These are phyloP conservation scores for Xylaria grammica DNA, from an alignment of 495 filamentous ascomycete genomes.

Conservation along the genomic window DNA sequence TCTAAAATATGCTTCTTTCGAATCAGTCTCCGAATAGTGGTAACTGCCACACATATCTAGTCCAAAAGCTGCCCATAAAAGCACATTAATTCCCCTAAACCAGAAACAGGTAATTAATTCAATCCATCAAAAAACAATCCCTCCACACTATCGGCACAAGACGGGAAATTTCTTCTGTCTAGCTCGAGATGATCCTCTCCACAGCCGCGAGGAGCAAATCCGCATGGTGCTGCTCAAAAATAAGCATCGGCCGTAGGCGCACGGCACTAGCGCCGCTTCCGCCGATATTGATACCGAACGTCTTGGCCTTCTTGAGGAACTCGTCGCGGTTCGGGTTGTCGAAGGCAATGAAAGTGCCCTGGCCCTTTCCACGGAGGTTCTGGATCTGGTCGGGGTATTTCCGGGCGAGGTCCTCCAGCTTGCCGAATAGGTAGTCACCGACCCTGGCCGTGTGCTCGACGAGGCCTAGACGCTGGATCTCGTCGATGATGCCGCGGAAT, in stretches of 20 bases:
- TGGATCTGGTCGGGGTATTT: slow-evolving; percentile 83
- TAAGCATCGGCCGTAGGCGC: slow-evolving; percentile 89
- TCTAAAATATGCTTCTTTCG: slow-evolving; percentile 10
- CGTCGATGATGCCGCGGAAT: slow-evolving; percentile 89
- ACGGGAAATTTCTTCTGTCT: neutral
- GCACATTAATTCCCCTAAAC: neutral
- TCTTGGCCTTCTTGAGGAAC: slow-evolving; percentile 82
- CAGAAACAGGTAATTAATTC: neutral
- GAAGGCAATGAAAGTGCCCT: slow-evolving; percentile 97
- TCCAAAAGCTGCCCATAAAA: no score
- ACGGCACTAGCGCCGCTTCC: slow-evolving; percentile 83
- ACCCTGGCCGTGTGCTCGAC: slow-evolving; percentile 81
- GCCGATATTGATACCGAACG: slow-evolving; percentile 88
- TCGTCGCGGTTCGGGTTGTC: slow-evolving; percentile 86
- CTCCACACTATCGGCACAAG: no score
- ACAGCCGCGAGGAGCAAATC: slow-evolving; percentile 59
- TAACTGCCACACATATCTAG: no score
- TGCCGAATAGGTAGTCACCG: slow-evolving; percentile 81
- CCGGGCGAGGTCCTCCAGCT: slow-evolving; percentile 70
- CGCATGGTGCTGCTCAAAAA: slow-evolving; percentile 94
- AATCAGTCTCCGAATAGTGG: no score
- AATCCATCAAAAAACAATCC: no score
- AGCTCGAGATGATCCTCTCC: slow-evolving; percentile 70
- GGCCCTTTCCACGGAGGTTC: slow-evolving; percentile 91
- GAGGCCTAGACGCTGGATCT: slow-evolving; percentile 81